Evolutionary conservation across 306 rosid species (phyloP).

Genomic region (Cucumis cinereus): DNA sequence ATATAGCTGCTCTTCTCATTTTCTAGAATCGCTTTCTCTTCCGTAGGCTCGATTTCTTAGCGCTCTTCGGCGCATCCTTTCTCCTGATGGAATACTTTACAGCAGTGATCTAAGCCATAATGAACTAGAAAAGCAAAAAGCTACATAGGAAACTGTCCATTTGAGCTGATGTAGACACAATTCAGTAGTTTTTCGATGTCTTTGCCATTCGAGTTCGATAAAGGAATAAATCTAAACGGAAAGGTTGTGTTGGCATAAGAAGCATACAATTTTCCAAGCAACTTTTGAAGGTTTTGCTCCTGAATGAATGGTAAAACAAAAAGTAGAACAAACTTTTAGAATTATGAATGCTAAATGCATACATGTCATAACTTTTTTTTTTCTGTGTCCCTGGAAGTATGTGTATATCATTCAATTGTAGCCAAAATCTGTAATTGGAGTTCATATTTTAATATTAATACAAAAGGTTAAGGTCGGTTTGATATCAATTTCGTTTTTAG

Average conservation of each 20-base stretch:
- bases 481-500: too few relatives aligned
- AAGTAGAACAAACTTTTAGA: not conserved
- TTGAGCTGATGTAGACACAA: not conserved
- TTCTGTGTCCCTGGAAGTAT: too few relatives aligned
- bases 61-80: conserved; percentile 16
- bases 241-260: not conserved
- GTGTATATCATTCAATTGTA: not conserved
- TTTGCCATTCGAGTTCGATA: not conserved
- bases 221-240: not conserved
- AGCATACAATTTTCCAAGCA: not conserved
- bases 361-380: too few relatives aligned
- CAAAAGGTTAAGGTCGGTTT: too few relatives aligned
- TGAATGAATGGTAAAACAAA: not conserved
- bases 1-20: not conserved
- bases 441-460: not conserved
- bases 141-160: conserved; percentile 13
- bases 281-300: not conserved
- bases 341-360: too few relatives aligned
- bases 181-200: not conserved
- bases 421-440: not conserved
- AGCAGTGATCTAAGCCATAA: conserved; percentile 6
- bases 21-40: not conserved
- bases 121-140: conserved; percentile 13
- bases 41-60: conserved; percentile 19
- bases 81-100: conserved; percentile 21